Base-by-base conservation (phyloP, 192 early-diverging fungal species). In the Funneliformis mosseae region DNA sequence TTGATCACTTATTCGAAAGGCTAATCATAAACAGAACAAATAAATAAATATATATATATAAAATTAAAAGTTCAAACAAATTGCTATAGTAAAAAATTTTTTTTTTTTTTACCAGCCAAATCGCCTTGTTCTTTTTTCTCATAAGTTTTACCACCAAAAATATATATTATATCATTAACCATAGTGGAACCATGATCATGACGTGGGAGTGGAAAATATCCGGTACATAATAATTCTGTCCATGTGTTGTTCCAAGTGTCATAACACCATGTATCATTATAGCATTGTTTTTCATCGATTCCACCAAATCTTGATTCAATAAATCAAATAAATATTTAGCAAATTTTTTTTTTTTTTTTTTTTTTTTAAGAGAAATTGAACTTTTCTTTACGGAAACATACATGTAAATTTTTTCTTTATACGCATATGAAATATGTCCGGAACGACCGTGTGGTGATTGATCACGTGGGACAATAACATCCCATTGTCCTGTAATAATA, bases 251-350 rank as follows among this genome's bases (percentile, higher is more conserved):
- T 83, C 2, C 76, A 60, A 3, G 85, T 81, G 41, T 89, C 87
- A 68, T 85, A 88, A 61, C 83, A 84, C 90, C 90, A 91, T 39
- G 88, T 84, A 79, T 91, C 90, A 78, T 91, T 89, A 69, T 85
- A 88, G 39, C 83, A 85, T 71, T 78, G 81, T 42, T 87, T 80
- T 46, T 83, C 83, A 61, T 89, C 83, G 2, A 74, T 83, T 21
- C 90, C 90, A 69, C 88, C 88, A 81, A 91, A 91, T 33, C 68
- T 70, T 33, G 33, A 70, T 42, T 21, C 6, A 42, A 7, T 4
- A 70, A 41, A 41, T 28, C n/a, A n/a, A n/a, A 28, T 0, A 66
- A 66, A 27, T 11, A 28, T 66, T 28, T 28, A n/a, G n/a, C n/a
- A 28, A 9, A 66, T 27, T 28, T 23, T 64, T 25, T 23, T 64